Base-by-base conservation (phyloP, 495 filamentous ascomycete species). In the Aspergillus sclerotioniger region DNA sequence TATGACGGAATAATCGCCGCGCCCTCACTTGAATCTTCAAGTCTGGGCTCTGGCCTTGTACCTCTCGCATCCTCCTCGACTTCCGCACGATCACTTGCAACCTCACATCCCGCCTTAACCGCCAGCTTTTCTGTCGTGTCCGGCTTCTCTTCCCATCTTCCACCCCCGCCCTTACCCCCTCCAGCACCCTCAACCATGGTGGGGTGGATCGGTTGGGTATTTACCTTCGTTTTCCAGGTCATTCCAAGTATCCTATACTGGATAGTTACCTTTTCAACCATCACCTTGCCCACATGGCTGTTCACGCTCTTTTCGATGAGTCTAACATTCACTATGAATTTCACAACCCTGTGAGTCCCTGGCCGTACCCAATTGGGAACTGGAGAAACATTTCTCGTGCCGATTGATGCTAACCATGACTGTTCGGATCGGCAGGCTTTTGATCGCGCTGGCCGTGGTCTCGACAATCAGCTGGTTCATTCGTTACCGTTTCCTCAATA, bases 271-370 rank as follows among this genome's bases (percentile, higher is more conserved):
- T 90, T 96, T 62, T 80, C 85, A 8, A 96, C 91, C 32, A 90
- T 98, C 56, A 93, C 91, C 6, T 70, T 96, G 58, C 93, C 94
- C 37, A 89, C 91, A 70, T 85, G 92, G 72, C 82, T 97, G 7
- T 98, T 96, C 72, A 92, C 87, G 9, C 80, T 98, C 51, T 92
- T 97, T 68, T 97, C 93, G n/a, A 96, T 90, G 61, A 94, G 88
- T 73, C 70, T 94, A 72, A 98, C 94, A 0, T 89, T 98, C 67
- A 98, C 94, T 9, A 95, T 98, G 92, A 98, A 96, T 68, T 91
- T 92, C 61, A 98, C 94, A 8, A 98, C 94, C 28, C 70, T 97
- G 88, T 94, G 84, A 67, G 84, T 66, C 33, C 20, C 35, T 46
- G 5, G 25, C 25, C 25, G 25, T 25, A 12, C 1, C 12, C 47